Percentiles rank a stretch among this genome's conserved stretches.
phyloP scores from a whole-genome alignment of 768 basidiomycete genomes.

The Serendipita sp. region DNA sequence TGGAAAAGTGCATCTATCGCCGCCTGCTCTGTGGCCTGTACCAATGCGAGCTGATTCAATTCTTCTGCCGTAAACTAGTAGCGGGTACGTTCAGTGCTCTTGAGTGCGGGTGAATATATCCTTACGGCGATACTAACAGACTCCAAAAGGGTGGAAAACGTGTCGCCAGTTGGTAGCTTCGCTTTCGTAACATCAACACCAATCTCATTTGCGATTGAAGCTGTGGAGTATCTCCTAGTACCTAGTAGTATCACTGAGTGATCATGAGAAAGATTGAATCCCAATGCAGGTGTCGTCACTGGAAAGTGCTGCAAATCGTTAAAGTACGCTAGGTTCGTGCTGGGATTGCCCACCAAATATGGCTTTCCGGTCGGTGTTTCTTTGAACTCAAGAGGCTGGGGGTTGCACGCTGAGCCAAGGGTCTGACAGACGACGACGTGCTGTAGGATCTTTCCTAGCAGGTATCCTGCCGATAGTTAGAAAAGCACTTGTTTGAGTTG shows the following conservation, averaged over 20 bases:
- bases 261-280: slow-evolving; percentile 74
- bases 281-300: slow-evolving; percentile 51
- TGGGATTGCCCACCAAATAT: slow-evolving; percentile 25
- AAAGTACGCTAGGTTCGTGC: neutral
- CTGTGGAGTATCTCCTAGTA: slow-evolving; percentile 14
- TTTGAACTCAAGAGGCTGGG: slow-evolving; percentile 22
- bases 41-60: slow-evolving; percentile 24
- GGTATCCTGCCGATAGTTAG: slow-evolving; percentile 36
- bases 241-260: slow-evolving; percentile 57
- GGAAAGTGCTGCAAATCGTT: slow-evolving; percentile 4
- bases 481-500: neutral
- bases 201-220: slow-evolving; percentile 17
- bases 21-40: slow-evolving; percentile 23
- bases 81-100: neutral
- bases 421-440: neutral
- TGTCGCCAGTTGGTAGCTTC: slow-evolving; percentile 40
- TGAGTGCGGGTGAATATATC: slow-evolving; percentile 4
- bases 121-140: slow-evolving; percentile 53
- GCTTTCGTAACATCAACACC: slow-evolving; percentile 78
- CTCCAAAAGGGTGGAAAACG: slow-evolving; percentile 45
- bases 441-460: slow-evolving; percentile 58
- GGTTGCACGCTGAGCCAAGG: neutral
- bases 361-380: slow-evolving; percentile 43
- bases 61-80: slow-evolving; percentile 29
- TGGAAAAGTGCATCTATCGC: slow-evolving; percentile 39